Conservation (phyloP, 2,329 filamentous ascomycete species). For the Exophiala alcalophila region DNA sequence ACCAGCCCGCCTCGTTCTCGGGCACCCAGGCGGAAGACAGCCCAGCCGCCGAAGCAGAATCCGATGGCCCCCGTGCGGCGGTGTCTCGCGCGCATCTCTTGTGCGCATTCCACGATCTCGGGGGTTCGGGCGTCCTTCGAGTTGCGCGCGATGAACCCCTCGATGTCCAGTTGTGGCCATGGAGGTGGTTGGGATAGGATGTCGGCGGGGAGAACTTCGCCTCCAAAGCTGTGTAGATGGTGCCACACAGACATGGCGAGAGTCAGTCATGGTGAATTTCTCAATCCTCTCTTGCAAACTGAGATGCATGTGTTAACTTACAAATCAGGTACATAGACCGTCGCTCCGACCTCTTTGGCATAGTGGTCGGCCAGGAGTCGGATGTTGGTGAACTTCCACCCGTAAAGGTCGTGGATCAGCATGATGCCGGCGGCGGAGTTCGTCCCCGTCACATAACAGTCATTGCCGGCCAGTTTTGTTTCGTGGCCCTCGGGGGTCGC, state of each 20-base stretch:
- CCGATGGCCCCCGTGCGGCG: constrained; percentile 47
- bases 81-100: constrained; percentile 38
- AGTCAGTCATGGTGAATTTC: too few relatives aligned
- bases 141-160: constrained; percentile 23
- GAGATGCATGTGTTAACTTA: too few relatives aligned
- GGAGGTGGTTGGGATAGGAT: too few relatives aligned
- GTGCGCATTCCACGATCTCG: constrained; percentile 41
- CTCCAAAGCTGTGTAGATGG: constrained; percentile 34
- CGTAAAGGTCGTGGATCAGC: constrained; percentile 49
- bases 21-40: constrained; percentile 46
- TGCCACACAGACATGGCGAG: too few relatives aligned
- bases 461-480: constrained; percentile 35
- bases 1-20: constrained; percentile 41
- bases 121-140: constrained; percentile 34
- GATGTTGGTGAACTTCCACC: constrained; percentile 45
- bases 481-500: constrained; percentile 38
- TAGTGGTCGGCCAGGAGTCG: constrained; percentile 48
- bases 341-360: constrained; percentile 44
- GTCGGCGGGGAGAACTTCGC: constrained; percentile 36
- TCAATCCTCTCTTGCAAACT: too few relatives aligned
- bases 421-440: constrained; percentile 41
- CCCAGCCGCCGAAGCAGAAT: constrained; percentile 35
- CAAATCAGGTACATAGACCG: constrained; percentile 45
- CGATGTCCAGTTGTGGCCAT: constrained; percentile 43
- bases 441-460: constrained; percentile 40